Evolutionary conservation across 768 basidiomycete species (phyloP), one percentile per base, ranked within the genome.

Genomic region (Suillus tomentosus): DNA sequence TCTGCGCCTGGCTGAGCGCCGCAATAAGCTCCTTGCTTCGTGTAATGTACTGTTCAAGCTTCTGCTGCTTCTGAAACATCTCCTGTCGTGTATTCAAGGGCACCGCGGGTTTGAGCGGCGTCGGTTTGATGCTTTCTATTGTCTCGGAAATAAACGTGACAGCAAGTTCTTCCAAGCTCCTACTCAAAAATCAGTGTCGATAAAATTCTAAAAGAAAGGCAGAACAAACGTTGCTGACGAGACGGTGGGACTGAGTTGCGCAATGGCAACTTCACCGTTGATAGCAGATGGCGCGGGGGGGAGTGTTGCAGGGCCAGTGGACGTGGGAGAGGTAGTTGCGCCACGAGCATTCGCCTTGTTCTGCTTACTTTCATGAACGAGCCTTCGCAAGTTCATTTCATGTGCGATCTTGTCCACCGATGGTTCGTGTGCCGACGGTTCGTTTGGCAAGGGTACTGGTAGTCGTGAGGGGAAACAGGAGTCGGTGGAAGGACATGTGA

Each of bases 91-190:
- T 17, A 37, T 22, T 70, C 63, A 60, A 68, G 5, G 58, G 61
- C 31, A 24, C 60, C 3, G 66, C 8, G 37, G 54, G 53, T 58
- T 70, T 68, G 24, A 50, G 31, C 48, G 64, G 63, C 27, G 69
- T 39, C 6, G 79, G 72, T 61, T 79, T 77, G 51, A 77, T 71
- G 11, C 78, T 79, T 71, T 84, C 80, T 45, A 87, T 84, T 17
- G 85, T 80, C 73, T 86, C 83, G 0, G 81, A 79, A 63, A 88
- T 87, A 67, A 88, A 85, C 0, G 84, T 84, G 56, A 80, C 78
- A 1, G 86, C 86, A 40, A 88, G 74, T 56, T 85, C 82, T 45
- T 86, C 85, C 42, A 87, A 68, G n/a, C 56, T 64, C 50, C 50
- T 51, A 47, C 37, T 39, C 47, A 22, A 42, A 55, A 19, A 24